phyloP scores from a whole-genome alignment of 2,329 filamentous ascomycete genomes.

The Apiospora koreana region DNA sequence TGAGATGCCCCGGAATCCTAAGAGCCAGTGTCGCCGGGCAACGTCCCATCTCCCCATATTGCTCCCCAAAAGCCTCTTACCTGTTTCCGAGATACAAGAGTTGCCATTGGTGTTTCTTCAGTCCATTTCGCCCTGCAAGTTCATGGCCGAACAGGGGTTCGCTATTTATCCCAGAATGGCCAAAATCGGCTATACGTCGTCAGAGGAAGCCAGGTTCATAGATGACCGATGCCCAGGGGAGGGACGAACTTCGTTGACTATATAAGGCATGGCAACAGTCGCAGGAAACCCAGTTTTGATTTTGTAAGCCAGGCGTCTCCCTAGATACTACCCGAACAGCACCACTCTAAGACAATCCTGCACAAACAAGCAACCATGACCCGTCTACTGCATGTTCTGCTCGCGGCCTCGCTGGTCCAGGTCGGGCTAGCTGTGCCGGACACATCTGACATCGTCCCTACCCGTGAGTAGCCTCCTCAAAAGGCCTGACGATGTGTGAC shows the following conservation, averaged over 20 bases:
- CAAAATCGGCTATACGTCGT: too few species aligned
- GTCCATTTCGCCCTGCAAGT: not conserved
- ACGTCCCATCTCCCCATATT: not conserved
- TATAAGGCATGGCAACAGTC: not conserved
- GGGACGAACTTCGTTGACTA: not conserved
- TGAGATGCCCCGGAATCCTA: not conserved
- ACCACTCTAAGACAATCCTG: not conserved
- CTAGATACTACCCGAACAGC: not conserved
- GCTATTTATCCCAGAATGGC: not conserved
- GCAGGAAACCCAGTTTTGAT: not conserved
- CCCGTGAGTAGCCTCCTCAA: not conserved
- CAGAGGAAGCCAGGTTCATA: too few species aligned
- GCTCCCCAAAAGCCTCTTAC: not conserved
- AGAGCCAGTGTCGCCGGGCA: not conserved
- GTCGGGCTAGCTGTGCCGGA: not conserved
- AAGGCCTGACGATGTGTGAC: too few species aligned
- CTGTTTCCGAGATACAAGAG: not conserved
- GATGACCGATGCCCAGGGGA: not conserved
- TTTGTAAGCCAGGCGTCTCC: not conserved
- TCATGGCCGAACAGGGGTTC: not conserved
- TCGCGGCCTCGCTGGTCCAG: constrained; percentile 13
- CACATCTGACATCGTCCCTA: not conserved
- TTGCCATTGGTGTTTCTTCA: not conserved
- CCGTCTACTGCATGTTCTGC: constrained; percentile 12
- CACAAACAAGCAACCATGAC: constrained; percentile 9